phyloP scores from a whole-genome alignment of 1,139 yeast species.

The Arxiozyma telluris region DNA sequence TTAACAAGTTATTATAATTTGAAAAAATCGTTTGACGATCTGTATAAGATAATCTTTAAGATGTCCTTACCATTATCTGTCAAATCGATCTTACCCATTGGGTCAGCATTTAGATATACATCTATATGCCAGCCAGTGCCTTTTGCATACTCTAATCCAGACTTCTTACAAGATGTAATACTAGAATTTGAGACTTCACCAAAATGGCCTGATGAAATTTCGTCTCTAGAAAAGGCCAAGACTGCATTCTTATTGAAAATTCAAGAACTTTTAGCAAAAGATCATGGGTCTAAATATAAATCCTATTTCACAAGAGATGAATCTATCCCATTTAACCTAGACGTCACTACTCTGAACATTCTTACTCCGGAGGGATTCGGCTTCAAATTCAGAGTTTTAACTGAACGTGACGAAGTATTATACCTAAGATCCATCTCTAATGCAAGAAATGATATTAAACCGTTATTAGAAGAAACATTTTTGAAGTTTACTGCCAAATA shows the following conservation, averaged over 20 bases:
- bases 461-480: conserved; percentile 52
- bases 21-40: conserved; percentile 55
- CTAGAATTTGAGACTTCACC: conserved; percentile 82
- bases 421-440: conserved; percentile 62
- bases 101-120: conserved; percentile 64
- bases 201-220: conserved; percentile 93
- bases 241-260: conserved; percentile 78
- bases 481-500: conserved; percentile 60
- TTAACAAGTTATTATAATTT: conserved; percentile 47
- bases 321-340: conserved; percentile 55
- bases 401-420: conserved; percentile 73
- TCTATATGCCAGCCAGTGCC: conserved; percentile 76
- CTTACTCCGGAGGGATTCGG: conserved; percentile 85
- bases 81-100: conserved; percentile 62
- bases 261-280: conserved; percentile 42
- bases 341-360: conserved; percentile 51
- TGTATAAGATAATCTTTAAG: conserved; percentile 42
- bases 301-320: conserved; percentile 56
- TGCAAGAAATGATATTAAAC: conserved; percentile 48
- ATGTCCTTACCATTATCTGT: conserved; percentile 62
- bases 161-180: conserved; percentile 70
- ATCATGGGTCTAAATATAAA: conserved; percentile 44
- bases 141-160: conserved; percentile 66
- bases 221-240: conserved; percentile 80
- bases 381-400: conserved; percentile 60